These are phyloP conservation scores for Monilinia fructicola DNA, from an alignment of 2,329 filamentous ascomycete species.

Conservation along the genomic window DNA sequence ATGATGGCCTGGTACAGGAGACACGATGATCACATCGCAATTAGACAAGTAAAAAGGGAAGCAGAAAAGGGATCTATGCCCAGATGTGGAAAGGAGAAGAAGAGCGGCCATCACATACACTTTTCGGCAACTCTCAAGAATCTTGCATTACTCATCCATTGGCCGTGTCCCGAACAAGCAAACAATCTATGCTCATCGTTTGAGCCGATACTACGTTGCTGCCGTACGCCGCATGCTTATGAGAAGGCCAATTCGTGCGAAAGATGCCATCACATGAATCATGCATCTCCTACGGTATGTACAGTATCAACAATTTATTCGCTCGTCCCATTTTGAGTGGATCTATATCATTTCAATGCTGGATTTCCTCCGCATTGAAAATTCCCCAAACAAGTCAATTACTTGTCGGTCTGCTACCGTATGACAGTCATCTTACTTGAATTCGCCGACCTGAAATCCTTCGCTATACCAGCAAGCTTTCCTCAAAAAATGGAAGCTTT, in stretches of 20 bases:
- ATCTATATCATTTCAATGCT: too few relatives aligned
- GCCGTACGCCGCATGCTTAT: background rate
- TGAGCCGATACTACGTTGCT: conserved; percentile 2
- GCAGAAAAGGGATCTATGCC: background rate
- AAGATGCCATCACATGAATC: background rate
- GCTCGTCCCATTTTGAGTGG: too few relatives aligned
- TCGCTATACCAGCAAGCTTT: background rate
- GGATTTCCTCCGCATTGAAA: conserved; percentile 2
- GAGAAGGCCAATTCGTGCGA: background rate
- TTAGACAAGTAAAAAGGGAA: background rate
- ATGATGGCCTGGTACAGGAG: background rate
- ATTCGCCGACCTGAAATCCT: conserved; percentile 17
- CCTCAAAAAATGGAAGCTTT: background rate
- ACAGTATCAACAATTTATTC: too few relatives aligned
- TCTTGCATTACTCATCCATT: background rate
- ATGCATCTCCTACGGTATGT: background rate
- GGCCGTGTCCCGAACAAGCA: conserved; percentile 9
- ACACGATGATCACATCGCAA: background rate
- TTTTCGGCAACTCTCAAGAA: conserved; percentile 7
- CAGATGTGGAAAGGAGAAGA: conserved; percentile 16
- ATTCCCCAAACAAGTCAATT: too few relatives aligned
- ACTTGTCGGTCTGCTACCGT: background rate
- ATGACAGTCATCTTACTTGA: background rate
- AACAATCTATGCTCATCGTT: too few relatives aligned
- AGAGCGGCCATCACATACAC: background rate